Evolutionary conservation across 2,329 filamentous ascomycete species (phyloP).

Genomic region (Aspergillus sp.): DNA sequence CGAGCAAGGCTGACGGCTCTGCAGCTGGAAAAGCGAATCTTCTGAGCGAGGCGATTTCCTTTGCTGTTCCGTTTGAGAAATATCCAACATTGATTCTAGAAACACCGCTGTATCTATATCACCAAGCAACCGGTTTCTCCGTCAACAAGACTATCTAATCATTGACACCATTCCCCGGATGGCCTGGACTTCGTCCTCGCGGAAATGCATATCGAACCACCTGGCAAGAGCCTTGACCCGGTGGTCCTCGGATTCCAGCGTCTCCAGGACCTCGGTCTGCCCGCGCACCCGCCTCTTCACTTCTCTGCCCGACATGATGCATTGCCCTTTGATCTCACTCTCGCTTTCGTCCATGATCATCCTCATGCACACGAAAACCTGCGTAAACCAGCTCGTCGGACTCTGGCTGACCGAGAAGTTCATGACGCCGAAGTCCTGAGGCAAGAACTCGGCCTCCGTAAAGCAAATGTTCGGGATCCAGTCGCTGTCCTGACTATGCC

Average conservation of each 20-base stretch:
- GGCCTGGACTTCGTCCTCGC: conserved; percentile 40
- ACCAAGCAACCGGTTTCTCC: conserved; percentile 4
- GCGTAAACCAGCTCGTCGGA: conserved; percentile 45
- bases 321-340: conserved; percentile 41
- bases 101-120: conserved; percentile 15
- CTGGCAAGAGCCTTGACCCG: conserved; percentile 43
- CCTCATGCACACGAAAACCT: conserved; percentile 44
- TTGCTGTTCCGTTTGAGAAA: conserved; percentile 11
- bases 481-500: conserved; percentile 36
- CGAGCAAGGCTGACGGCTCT: conserved; percentile 15
- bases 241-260: conserved; percentile 44
- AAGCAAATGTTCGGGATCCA: conserved; percentile 60
- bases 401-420: conserved; percentile 48
- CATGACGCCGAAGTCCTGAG: conserved; percentile 52
- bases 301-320: conserved; percentile 42
- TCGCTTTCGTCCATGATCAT: conserved; percentile 45
- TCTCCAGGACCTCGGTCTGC: conserved; percentile 39
- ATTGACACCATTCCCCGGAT: conserved; percentile 45
- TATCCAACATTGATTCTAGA: conserved; percentile 11
- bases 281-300: conserved; percentile 48
- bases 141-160: conserved; percentile 21
- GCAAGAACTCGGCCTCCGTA: conserved; percentile 54
- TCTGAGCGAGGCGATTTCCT: conserved; percentile 18
- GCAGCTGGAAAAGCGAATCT: conserved; percentile 34
- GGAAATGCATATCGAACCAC: conserved; percentile 46